Evolutionary conservation across 257 asterid genomes (phyloP), one percentile per base, ranked within the genome.

Genomic region (Ilex asprella): DNA sequence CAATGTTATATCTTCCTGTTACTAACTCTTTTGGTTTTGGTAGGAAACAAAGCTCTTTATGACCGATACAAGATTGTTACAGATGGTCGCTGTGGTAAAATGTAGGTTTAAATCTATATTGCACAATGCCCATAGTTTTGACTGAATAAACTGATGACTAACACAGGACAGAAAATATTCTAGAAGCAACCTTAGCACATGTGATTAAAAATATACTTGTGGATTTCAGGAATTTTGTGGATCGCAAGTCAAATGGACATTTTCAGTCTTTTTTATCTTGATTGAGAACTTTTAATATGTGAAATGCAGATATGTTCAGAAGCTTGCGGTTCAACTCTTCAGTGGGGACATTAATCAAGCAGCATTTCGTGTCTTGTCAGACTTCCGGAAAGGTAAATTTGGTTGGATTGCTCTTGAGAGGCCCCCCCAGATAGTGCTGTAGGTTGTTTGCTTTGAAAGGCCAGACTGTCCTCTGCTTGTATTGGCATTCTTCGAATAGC

Each of bases 341-440:
- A 89, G 89, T 27, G 97, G 95, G 51, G 97, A 92, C 76, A 66
- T 61, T 44, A 81, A 92, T 70, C 99, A 92, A 80, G 96, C 95
- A 49, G 87, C 96, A 21, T 89, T 82, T 11, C 94, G 99, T 13
- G 75, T 92, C 58, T 70, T 92, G 81, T 78, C 93, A 1, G 99
- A 92, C 79, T 92, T 83, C 70, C 84, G 97, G 14, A 92, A 92
- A 72, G 97, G 97, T 63, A 89, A 73, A 74, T 82, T 92, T 30
- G 97, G 96, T 51, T 83, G 94, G 86, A 75, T 82, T 30, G 79
- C 95, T 63, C 74, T 92, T 12, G 99, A 92, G 85, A 80, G 86
- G 74, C 97, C 99, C 49, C 96, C 93, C 13, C 27, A 76, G 66
- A 75, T 82, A 73, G 61, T 32, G 31, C 63, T 2, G 41, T 35